These are phyloP conservation scores for Acrodontium crateriforme DNA, from an alignment of 2,329 filamentous ascomycete genomes.

Conservation along the genomic window DNA sequence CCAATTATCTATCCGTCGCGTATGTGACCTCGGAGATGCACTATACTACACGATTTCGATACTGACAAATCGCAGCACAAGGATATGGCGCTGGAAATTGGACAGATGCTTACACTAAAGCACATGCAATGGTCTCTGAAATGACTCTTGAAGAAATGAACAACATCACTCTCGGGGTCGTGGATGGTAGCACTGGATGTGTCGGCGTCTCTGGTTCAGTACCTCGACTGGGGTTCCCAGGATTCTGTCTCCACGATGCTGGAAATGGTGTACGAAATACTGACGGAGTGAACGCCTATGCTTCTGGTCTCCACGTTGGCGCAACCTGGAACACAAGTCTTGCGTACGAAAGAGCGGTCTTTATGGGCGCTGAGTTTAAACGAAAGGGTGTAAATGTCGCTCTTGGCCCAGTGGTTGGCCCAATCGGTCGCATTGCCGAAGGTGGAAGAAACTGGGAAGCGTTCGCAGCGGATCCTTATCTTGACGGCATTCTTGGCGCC, in stretches of 20 bases:
- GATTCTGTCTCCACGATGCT: constrained; percentile 29
- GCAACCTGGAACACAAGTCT: constrained; percentile 40
- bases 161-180: constrained; percentile 22
- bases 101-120: constrained; percentile 19
- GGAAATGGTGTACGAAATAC: constrained; percentile 29
- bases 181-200: constrained; percentile 20
- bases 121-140: constrained; percentile 18
- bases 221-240: constrained; percentile 24
- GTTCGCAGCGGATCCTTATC: constrained; percentile 55
- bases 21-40: too few species aligned
- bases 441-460: constrained; percentile 60
- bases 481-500: constrained; percentile 40
- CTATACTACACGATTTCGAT: neutral
- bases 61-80: too few species aligned
- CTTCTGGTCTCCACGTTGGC: constrained; percentile 29
- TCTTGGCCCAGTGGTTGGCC: constrained; percentile 54
- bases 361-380: constrained; percentile 44
- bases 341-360: constrained; percentile 36
- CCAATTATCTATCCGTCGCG: constrained; percentile 19
- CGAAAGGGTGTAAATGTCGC: constrained; percentile 46
- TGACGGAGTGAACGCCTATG: constrained; percentile 30
- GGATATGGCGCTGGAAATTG: constrained; percentile 22
- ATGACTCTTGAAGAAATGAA: constrained; percentile 25
- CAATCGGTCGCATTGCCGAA: constrained; percentile 55
- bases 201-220: constrained; percentile 24